A percentile compares a stretch with the other conserved stretches of the same genome.
These are phyloP conservation scores for Rhizopogon vulgaris DNA, from an alignment of 768 basidiomycete genomes.

Conservation along the genomic window DNA sequence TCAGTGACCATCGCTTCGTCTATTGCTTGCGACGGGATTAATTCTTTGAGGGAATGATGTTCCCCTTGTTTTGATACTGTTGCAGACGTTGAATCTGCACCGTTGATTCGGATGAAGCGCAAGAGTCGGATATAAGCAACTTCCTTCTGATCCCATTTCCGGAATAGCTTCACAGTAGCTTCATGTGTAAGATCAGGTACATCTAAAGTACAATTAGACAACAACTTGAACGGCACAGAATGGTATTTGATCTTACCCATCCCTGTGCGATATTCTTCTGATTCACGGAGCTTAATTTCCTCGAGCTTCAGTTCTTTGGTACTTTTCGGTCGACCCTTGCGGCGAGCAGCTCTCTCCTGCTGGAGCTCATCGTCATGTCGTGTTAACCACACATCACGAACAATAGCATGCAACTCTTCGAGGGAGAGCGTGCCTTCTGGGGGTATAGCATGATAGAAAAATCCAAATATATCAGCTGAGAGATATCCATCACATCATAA, in stretches of 20 bases:
- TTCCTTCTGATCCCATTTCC: constrained; percentile 75
- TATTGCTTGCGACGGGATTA: constrained; percentile 1
- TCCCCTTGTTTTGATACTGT: constrained; percentile 58
- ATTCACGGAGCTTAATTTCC: constrained; percentile 61
- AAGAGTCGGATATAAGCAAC: constrained; percentile 63
- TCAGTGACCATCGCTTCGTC: constrained; percentile 25
- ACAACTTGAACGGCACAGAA: neutral
- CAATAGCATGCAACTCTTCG: constrained; percentile 57
- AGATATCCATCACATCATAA: constrained; percentile 1
- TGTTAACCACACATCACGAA: constrained; percentile 68
- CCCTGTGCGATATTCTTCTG: constrained; percentile 73
- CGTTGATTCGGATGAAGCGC: constrained; percentile 72
- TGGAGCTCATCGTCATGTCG: constrained; percentile 63
- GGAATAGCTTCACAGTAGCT: constrained; percentile 64
- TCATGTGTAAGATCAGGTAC: constrained; percentile 72
- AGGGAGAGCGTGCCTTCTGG: constrained; percentile 51
- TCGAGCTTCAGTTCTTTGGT: constrained; percentile 60
- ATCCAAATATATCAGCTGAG: constrained; percentile 63
- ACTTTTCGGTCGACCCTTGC: constrained; percentile 76
- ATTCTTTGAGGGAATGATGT: constrained; percentile 33
- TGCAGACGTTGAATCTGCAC: constrained; percentile 38
- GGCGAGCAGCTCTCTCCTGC: constrained; percentile 49
- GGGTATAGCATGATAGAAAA: constrained; percentile 71
- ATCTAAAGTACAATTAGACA: constrained; percentile 38
- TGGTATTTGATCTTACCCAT: constrained; percentile 47